Evolutionary conservation across 805 yeast genomes (phyloP), one percentile per base, ranked within the genome.

Genomic region (Candida ovalis): DNA sequence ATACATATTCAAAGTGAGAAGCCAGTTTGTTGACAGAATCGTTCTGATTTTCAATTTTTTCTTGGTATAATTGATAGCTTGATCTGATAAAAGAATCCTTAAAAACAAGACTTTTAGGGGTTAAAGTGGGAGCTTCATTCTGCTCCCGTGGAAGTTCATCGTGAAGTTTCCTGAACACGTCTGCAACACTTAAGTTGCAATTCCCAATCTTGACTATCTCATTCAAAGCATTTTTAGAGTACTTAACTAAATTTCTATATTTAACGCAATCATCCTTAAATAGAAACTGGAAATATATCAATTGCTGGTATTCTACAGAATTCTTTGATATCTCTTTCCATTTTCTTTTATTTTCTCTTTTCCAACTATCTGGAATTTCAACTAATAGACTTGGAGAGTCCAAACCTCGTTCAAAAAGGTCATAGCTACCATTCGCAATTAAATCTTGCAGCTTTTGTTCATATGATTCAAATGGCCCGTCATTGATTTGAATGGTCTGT

Each of bases 41-140:
- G 24, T 56, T 55, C 48, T 60, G 57, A 4, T 35, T 22, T 8
- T 48, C 47, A 8, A 47, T 44, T 32, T 59, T 57, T n/a, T 61
- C 61, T 17, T 36, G 21, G 28, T 50, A 61, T 23, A 63, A 37
- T 27, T 61, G 57, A 27, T 63, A 61, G n/a, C 52, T 48, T 15
- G 64, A 57, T 5, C 46, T 45, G 30, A 63, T 56, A 44, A 58
- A 62, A 4, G 58, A 55, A 28, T 61, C 60, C 7, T 46, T 44
- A 47, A 61, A 62, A 23, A 50, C 45, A 4, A 48, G 44, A 2
- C 64, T 49, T 12, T 33, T 55, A 15, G 67, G 67, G 0, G 67
- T 62, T 23, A 56, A 40, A 28, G 43, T 9, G 5, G 44, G 49
- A 10, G 23, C 13, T 9, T 3, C 23, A 15, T 28, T 40, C 19